Conservation (phyloP, 257 asterid genomes). For the Orobanche coerulescens region DNA sequence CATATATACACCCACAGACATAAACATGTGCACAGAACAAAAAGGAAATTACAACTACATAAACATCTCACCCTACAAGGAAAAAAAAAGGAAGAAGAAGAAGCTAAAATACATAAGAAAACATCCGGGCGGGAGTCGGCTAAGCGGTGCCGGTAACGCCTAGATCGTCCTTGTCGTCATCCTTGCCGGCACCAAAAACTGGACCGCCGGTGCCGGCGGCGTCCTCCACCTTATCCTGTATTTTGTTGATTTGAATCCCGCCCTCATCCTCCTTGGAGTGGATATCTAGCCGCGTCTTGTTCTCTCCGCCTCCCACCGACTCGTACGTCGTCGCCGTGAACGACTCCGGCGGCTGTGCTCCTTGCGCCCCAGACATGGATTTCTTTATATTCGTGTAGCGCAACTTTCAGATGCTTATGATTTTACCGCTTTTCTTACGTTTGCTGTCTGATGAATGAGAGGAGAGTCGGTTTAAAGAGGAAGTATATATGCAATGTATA, state of each 20-base stretch:
- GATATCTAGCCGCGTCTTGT: conserved; percentile 53
- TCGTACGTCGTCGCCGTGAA: conserved; percentile 66
- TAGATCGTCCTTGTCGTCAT: conserved; percentile 50
- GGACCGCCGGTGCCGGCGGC: conserved; percentile 83
- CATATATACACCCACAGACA: no score
- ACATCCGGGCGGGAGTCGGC: background rate
- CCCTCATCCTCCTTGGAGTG: conserved; percentile 71
- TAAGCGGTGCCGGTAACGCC: conserved; percentile 73
- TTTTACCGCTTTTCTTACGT: no score
- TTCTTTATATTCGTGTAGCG: no score
- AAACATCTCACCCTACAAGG: background rate
- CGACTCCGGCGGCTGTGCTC: conserved; percentile 78
- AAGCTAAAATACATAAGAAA: background rate
- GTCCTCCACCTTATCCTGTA: conserved; percentile 74
- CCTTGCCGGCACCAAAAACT: conserved; percentile 65
- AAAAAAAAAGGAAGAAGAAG: background rate
- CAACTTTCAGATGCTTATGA: no score
- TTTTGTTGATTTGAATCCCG: conserved; percentile 52
- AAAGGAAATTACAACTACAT: background rate
- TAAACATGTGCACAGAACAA: background rate
- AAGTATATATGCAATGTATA: background rate
- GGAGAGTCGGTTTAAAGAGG: background rate
- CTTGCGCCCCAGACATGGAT: conserved; percentile 88
- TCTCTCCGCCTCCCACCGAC: conserved; percentile 53
- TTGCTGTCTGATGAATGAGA: no score